Base-by-base conservation (phyloP, 2,329 filamentous ascomycete genomes). In the Metarhizium guizhouense region DNA sequence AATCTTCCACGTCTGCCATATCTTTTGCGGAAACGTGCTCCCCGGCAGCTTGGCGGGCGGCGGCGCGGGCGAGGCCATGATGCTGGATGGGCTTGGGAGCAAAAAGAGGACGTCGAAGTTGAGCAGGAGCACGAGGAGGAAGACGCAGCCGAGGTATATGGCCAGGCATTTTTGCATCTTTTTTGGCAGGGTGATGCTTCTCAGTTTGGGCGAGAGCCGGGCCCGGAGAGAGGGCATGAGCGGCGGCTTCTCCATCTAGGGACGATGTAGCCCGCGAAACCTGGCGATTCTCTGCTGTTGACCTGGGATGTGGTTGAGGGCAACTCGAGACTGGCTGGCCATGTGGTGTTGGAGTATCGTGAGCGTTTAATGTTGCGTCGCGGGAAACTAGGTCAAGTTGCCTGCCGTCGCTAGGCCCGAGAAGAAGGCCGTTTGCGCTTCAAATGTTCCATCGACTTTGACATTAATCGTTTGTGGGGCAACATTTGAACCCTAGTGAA, bases 1-100 rank as follows among this genome's bases (percentile, higher is more conserved):
- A 32, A 85, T 79, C 67, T 88, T 90, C 86, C 86, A 90, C 0
- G 83, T 86, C 68, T 90, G 86, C 86, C 86, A 90, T 61, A 90
- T 86, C 69, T 89, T 90, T 55, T 77, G 76, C 6, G 78, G 86
- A 62, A 84, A 89, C 25, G 61, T 66, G 61, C 60, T 65, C 52
- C 63, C 67, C 32, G 55, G 67, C 57, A 51, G 59, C 38, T 56
- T 57, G 52, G 47, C 54, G 49, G 30, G 3, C 53, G 56, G 54
- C 52, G 53, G 16, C 18, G 48, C 13, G 25, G 51, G 34, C 67
- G 51, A 74, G 57, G 25, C n/a, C 45, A 43, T 25, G 34, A 50
- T 51, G 47, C 34, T 13, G 20, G 36, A n/a, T 8, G 48, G 16
- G 29, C 14, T 38, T 0, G 48, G 48, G 8, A 51, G n/a, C 5